A percentile compares a stretch with the other conserved stretches of the same genome.
phyloP scores from a whole-genome alignment of 257 asterid species.

The Gentiana dahurica region DNA sequence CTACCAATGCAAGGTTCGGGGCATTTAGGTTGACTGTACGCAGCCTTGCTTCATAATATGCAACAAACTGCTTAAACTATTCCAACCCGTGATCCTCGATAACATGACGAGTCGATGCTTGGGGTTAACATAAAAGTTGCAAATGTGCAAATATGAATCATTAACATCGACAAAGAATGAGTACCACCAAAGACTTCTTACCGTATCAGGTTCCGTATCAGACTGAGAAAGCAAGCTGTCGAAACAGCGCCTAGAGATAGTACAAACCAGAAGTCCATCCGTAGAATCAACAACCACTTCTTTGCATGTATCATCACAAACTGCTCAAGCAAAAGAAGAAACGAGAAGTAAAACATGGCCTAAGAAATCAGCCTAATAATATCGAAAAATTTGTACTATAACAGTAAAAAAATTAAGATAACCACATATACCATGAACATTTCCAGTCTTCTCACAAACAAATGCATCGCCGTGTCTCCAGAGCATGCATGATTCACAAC shows the following conservation, averaged over 20 bases:
- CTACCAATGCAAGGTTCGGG: too few relatives aligned
- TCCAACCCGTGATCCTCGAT: too few relatives aligned
- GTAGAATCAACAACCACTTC: slow-evolving; percentile 66
- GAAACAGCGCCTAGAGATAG: slow-evolving; percentile 91
- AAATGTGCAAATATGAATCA: too few relatives aligned
- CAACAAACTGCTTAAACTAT: too few relatives aligned
- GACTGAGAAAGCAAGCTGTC: slow-evolving; percentile 57
- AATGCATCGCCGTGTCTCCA: slow-evolving; percentile 89
- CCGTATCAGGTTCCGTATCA: slow-evolving; percentile 74
- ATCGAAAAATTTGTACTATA: neutral
- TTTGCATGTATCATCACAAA: slow-evolving; percentile 88
- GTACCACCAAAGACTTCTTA: slow-evolving; percentile 21
- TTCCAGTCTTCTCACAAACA: slow-evolving; percentile 94
- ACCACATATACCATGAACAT: slow-evolving; percentile 56
- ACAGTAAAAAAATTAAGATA: too few relatives aligned
- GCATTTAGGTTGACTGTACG: too few relatives aligned
- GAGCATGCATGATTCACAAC: slow-evolving; percentile 74
- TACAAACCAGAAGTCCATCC: slow-evolving; percentile 74
- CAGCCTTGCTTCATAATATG: too few relatives aligned
- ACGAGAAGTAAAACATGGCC: slow-evolving; percentile 2
- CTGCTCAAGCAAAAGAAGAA: slow-evolving; percentile 29
- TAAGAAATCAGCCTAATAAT: neutral
- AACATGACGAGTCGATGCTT: too few relatives aligned
- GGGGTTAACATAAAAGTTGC: too few relatives aligned
- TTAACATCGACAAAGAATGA: too few relatives aligned